These are phyloP conservation scores for Carex cristatella DNA, from an alignment of 176 grass and related monocot species.

Conservation along the genomic window DNA sequence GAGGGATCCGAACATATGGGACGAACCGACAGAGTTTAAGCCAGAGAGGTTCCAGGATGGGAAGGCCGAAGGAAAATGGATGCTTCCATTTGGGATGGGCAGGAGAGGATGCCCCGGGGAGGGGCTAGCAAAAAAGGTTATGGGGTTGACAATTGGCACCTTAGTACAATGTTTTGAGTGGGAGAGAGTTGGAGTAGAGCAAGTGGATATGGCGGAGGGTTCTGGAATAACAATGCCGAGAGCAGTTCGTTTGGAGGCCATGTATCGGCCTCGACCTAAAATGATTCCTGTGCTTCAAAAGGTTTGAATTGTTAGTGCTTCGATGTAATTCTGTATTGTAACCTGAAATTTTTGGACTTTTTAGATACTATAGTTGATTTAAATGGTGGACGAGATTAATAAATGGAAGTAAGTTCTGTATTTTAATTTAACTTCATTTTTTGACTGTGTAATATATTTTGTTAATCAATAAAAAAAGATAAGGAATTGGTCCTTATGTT, in stretches of 20 bases:
- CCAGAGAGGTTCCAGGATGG: conserved; percentile 47
- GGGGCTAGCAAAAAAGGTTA: conserved; percentile 14
- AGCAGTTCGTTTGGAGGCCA: conserved; percentile 27
- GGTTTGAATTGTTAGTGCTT: conserved; percentile 6
- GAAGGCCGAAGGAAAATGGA: not conserved
- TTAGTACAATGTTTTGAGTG: conserved; percentile 58
- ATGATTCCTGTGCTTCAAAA: conserved; percentile 4
- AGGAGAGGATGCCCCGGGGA: conserved; percentile 43
- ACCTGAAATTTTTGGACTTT: not conserved
- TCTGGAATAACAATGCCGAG: conserved; percentile 65
- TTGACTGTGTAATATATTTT: not conserved
- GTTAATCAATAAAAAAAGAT: not conserved
- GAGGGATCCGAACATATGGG: conserved; percentile 47
- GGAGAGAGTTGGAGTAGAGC: not conserved
- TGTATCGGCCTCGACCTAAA: conserved; percentile 19
- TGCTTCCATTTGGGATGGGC: conserved; percentile 52
- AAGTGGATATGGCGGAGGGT: conserved; percentile 48
- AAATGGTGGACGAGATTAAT: not conserved
- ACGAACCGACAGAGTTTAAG: conserved; percentile 44
- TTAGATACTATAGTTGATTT: not conserved
- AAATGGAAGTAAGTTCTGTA: not conserved
- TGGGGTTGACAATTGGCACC: conserved; percentile 21
- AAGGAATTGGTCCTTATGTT: not conserved
- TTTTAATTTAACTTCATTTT: not conserved
- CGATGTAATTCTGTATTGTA: not conserved